Evolutionary conservation across 257 asterid species (phyloP).

Genomic region (Anisodus acutangulus): DNA sequence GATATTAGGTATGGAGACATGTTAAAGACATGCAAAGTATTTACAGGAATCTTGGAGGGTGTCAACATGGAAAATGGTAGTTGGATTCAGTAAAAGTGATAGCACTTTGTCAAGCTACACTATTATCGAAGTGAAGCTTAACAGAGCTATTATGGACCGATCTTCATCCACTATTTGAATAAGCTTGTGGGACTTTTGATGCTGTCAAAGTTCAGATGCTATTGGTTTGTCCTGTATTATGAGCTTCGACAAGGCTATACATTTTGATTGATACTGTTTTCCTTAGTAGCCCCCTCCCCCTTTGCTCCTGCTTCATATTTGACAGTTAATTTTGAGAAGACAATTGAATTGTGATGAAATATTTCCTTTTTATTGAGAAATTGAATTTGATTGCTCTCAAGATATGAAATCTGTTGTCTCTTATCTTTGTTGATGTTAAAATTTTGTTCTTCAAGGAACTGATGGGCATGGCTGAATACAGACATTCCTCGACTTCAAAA

Average conservation of each 20-base stretch:
- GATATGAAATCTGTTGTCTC: not conserved
- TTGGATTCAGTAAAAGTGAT: slow-evolving; percentile 28
- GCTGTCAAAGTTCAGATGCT: not conserved
- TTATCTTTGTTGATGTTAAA: not conserved
- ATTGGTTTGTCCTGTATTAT: not conserved
- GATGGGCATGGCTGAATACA: not conserved
- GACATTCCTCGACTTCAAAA: not conserved
- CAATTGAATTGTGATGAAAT: not conserved
- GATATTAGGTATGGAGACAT: slow-evolving; percentile 1
- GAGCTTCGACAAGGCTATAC: not conserved
- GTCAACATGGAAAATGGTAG: not conserved
- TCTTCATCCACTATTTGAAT: slow-evolving; percentile 21
- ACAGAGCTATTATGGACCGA: slow-evolving; percentile 1
- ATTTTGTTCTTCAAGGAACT: not conserved
- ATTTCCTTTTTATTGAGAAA: slow-evolving; percentile 6
- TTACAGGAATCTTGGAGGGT: slow-evolving; percentile 5
- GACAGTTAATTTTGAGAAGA: slow-evolving; percentile 1
- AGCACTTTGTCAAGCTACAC: not conserved
- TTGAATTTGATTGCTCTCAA: slow-evolving; percentile 4
- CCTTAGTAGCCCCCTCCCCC: not conserved
- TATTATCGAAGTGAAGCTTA: not conserved
- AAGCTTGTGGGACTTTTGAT: slow-evolving; percentile 8
- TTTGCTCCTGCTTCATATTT: slow-evolving; percentile 13
- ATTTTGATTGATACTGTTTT: slow-evolving; percentile 3
- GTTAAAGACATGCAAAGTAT: not conserved